A percentile compares a stretch with the other conserved stretches of the same genome.
Conservation (phyloP, 306 rosid species). For the Cicer judaicum region DNA sequence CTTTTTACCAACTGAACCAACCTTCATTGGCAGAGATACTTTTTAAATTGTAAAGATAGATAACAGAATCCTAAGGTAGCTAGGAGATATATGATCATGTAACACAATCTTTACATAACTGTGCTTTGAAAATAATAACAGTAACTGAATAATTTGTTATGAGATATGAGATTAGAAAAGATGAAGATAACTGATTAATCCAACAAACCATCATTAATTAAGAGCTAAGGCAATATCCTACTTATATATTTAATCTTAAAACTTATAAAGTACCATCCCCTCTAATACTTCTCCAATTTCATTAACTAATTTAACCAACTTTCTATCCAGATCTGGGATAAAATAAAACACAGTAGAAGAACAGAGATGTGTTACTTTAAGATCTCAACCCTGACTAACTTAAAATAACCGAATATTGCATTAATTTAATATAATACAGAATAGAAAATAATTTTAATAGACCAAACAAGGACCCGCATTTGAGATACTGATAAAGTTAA, state of each 20-base stretch:
- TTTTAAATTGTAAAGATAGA: too few species aligned
- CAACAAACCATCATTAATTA: not conserved
- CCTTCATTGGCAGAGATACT: too few species aligned
- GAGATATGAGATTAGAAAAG: not conserved
- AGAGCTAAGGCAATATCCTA: not conserved
- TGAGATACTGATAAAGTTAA: conserved; percentile 16
- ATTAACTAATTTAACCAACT: conserved; percentile 22
- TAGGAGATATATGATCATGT: too few species aligned
- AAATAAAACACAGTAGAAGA: conserved; percentile 25
- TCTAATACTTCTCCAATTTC: not conserved
- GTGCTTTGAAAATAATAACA: not conserved
- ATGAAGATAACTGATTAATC: not conserved
- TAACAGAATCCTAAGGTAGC: too few species aligned
- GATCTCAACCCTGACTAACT: conserved; percentile 26
- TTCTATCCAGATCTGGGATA: conserved; percentile 46
- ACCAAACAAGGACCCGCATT: conserved; percentile 28
- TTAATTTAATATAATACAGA: not conserved
- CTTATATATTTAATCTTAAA: not conserved
- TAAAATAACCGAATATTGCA: conserved; percentile 29
- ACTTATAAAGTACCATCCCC: conserved; percentile 18
- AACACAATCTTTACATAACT: too few species aligned
- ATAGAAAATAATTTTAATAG: not conserved
- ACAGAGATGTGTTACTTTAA: conserved; percentile 5
- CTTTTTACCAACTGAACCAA: too few species aligned
- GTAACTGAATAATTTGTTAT: not conserved